phyloP scores from a whole-genome alignment of 805 yeast genomes.

The Isabelozyma pseudorhagii region DNA sequence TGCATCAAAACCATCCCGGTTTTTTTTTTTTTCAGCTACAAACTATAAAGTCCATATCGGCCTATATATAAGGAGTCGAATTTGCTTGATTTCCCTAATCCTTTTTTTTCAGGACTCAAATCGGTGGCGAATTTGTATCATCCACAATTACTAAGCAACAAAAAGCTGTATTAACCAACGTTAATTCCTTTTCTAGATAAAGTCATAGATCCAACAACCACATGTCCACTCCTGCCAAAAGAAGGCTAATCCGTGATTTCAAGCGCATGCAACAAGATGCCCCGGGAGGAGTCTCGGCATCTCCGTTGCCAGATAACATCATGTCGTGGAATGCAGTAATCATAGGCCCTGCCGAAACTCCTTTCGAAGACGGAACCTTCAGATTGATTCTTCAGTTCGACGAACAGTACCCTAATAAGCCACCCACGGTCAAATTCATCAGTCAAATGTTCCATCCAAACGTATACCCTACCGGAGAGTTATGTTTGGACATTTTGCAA shows the following conservation, averaged over 20 bases:
- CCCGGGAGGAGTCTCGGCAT: slow-evolving; percentile 96
- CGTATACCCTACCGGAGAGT: slow-evolving; percentile 92
- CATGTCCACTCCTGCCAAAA: slow-evolving; percentile 98
- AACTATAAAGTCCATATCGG: no score
- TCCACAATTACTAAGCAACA: no score
- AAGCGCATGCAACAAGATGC: slow-evolving; percentile 98
- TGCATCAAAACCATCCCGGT: no score
- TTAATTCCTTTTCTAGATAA: no score
- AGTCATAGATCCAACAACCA: neutral
- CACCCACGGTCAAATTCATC: slow-evolving; percentile 87
- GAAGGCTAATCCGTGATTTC: slow-evolving; percentile 98
- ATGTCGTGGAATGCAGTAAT: slow-evolving; percentile 98
- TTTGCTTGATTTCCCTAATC: no score
- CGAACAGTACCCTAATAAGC: slow-evolving; percentile 96
- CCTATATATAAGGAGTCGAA: no score
- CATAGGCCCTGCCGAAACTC: slow-evolving; percentile 96
- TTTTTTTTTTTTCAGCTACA: no score
- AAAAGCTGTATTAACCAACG: no score
- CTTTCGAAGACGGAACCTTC: slow-evolving; percentile 97
- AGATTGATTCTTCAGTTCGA: slow-evolving; percentile 82
- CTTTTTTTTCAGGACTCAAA: no score
- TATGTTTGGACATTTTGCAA: slow-evolving; percentile 92
- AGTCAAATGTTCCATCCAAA: slow-evolving; percentile 98
- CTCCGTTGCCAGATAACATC: slow-evolving; percentile 94
- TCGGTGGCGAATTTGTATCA: no score